Percentiles rank a stretch among this genome's conserved stretches.
These are phyloP conservation scores for Juncus effusus DNA, from an alignment of 176 grass and related monocot genomes.

Conservation along the genomic window DNA sequence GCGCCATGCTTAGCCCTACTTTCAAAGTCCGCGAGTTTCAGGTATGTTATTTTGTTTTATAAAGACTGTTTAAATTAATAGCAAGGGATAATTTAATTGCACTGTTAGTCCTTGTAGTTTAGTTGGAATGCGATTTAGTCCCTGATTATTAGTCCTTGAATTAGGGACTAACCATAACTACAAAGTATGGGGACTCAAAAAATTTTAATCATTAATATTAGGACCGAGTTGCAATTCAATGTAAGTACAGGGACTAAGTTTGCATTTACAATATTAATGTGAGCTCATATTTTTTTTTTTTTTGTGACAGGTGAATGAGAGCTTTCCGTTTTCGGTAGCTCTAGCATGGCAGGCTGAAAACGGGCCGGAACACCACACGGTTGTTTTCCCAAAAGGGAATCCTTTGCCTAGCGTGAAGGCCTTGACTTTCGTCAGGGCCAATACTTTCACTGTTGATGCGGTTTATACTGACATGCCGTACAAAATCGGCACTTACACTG, in stretches of 20 bases:
- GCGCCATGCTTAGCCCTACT: constrained; percentile 85
- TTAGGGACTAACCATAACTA: too few relatives aligned
- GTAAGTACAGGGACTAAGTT: too few relatives aligned
- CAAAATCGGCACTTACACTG: constrained; percentile 84
- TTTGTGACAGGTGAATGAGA: constrained; percentile 59
- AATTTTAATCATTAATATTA: too few relatives aligned
- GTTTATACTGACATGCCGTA: constrained; percentile 43
- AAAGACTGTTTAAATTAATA: constrained; percentile 2
- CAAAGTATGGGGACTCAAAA: too few relatives aligned
- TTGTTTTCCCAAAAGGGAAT: constrained; percentile 85
- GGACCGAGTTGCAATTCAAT: too few relatives aligned
- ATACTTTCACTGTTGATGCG: constrained; percentile 67
- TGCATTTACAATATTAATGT: not conserved
- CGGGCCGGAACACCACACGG: constrained; percentile 42
- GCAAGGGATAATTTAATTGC: too few relatives aligned
- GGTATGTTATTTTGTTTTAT: constrained; percentile 35
- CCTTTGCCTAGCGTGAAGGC: constrained; percentile 61
- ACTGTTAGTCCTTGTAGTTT: too few relatives aligned
- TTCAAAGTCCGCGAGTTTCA: constrained; percentile 96
- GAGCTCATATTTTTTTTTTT: not conserved
- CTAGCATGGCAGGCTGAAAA: constrained; percentile 75
- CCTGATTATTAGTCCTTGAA: too few relatives aligned
- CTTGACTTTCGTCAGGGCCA: constrained; percentile 63
- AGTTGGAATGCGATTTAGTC: too few relatives aligned
- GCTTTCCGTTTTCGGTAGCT: constrained; percentile 75